Base-by-base conservation (phyloP, 2,329 filamentous ascomycete genomes). In the Phialophora verrucosa region DNA sequence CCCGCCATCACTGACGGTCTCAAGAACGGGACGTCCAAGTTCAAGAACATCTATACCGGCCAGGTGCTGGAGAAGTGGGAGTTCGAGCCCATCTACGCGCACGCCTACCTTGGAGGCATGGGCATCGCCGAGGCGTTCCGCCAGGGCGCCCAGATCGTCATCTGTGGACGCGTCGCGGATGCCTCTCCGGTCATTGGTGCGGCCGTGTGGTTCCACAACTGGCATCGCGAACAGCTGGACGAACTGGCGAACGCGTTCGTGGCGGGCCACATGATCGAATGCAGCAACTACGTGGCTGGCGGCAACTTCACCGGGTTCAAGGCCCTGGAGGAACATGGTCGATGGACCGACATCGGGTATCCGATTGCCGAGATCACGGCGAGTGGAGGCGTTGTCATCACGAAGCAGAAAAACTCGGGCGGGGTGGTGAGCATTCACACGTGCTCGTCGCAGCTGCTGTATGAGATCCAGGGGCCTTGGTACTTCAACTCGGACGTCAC, bases 401-500 rank as follows among this genome's bases (percentile, higher is more conserved):
- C 79, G 20, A 83, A 82, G 68, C 79, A 82, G 60, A 73, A 76
- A 7, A 73, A 75, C 64, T 72, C 75, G 7, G 78, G 78, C 1
- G 81, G 82, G n/a, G 69, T 76, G 2, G 77, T 82, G 20, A 80
- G 77, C 0, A 79, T 82, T 7, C 81, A 85, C 62, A 86, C 84
- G 0, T 82, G 83, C 63, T 80, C 80, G 0, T 82, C 80, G 3
- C 84, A 87, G 66, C 75, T 86, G 2, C 70, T 86, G 1, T 86
- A 85, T 70, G 83, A 85, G 72, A 82, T 85, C 17, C 83, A 85
- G 69, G 84, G 84, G 4, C 82, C 82, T 0, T 82, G 80, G 78
- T 87, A 87, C 72, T 84, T 81, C 77, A 86, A 87, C 75, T 83
- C 81, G 0, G 85, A 87, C 68, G 84, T 87, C 32, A 85, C 82